Conservation (phyloP, 345 rosid species). For the Populus pruinosa region DNA sequence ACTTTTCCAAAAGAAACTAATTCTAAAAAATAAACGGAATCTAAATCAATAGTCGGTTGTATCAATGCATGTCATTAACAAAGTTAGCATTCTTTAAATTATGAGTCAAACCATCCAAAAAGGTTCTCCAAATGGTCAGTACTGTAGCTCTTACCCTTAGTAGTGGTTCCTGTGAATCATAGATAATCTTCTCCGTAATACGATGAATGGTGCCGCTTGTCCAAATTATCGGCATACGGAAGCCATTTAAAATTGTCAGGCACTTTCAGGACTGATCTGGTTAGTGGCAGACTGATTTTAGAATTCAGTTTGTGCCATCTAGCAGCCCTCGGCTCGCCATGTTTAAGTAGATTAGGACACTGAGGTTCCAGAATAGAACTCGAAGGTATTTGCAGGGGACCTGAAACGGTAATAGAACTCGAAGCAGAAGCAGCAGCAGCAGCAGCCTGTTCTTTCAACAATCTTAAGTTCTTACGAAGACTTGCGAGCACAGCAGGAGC, state of each 20-base stretch:
- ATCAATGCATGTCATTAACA: no score
- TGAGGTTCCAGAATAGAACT: no score
- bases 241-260: background rate
- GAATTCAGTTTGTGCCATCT: background rate
- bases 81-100: no score
- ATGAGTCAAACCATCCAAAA: no score
- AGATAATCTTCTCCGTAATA: background rate
- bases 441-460: background rate
- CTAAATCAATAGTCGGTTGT: no score
- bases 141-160: no score
- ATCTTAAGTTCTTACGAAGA: background rate
- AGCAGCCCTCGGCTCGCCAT: slow-evolving; percentile 14
- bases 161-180: no score
- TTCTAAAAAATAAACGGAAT: no score
- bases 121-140: no score
- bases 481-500: slow-evolving; percentile 1
- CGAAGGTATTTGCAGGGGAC: no score
- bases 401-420: no score
- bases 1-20: no score
- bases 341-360: background rate
- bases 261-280: background rate
- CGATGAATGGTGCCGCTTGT: background rate
- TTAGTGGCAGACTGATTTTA: background rate
- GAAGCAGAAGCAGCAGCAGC: background rate
- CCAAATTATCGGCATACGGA: background rate